Percentiles rank a stretch among this genome's conserved stretches.
Conservation (phyloP, 164 flowering plant species). For the Magnolia sinica region DNA sequence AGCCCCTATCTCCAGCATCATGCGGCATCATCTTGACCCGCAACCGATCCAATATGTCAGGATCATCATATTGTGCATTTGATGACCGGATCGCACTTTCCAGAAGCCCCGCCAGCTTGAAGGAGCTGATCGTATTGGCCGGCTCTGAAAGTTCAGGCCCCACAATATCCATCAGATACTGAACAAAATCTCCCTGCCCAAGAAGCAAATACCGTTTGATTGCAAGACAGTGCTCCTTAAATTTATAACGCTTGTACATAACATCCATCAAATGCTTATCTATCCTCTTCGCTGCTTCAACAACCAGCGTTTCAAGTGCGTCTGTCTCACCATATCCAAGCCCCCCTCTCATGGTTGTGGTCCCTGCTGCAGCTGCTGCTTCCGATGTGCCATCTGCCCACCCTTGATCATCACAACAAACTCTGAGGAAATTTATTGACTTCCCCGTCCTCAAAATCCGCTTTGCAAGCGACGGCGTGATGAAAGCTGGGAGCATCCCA, state of each 20-base stretch:
- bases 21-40: constrained; percentile 99
- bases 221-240: constrained; percentile 96
- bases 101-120: constrained; percentile 84
- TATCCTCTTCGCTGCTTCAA: constrained; percentile 90
- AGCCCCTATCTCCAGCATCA: constrained; percentile 91
- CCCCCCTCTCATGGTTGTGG: constrained; percentile 77
- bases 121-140: constrained; percentile 89
- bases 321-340: constrained; percentile 97
- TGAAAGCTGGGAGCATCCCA: constrained; percentile 92
- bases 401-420: constrained; percentile 94
- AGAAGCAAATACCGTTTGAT: constrained; percentile 92
- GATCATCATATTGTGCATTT: constrained; percentile 98
- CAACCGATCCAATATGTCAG: constrained; percentile 76
- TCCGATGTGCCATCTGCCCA: constrained; percentile 93
- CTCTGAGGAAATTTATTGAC: constrained; percentile 93
- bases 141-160: constrained; percentile 95
- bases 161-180: constrained; percentile 95
- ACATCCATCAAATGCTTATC: constrained; percentile 93
- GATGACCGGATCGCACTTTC: constrained; percentile 94
- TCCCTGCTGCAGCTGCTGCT: constrained; percentile 88
- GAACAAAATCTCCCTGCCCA: constrained; percentile 99
- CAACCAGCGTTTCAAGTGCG: constrained; percentile 85
- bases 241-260: constrained; percentile 66
- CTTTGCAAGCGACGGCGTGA: constrained; percentile 80
- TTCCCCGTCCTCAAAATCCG: constrained; percentile 91